Evolutionary conservation across 805 yeast genomes (phyloP).

Genomic region (Spencermartinsiella europaea): DNA sequence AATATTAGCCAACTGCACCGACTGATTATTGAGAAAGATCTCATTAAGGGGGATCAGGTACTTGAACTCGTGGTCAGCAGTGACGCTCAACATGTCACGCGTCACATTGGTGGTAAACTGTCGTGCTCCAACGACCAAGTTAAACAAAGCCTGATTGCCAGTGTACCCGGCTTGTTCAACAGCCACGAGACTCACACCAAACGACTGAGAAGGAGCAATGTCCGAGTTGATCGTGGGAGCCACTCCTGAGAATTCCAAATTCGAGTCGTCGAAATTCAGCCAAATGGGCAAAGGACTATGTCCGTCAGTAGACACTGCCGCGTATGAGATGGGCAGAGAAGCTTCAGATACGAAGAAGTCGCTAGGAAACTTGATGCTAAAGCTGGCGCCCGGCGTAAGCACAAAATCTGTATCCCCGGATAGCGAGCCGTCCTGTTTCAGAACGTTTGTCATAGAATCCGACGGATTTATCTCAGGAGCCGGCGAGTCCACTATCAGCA

Average conservation of each 20-base stretch:
- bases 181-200: conserved; percentile 68
- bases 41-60: conserved; percentile 57
- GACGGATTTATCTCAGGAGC: conserved; percentile 47
- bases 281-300: conserved; percentile 89
- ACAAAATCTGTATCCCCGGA: conserved; percentile 74
- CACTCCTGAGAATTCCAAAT: conserved; percentile 71
- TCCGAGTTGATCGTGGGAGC: conserved; percentile 83
- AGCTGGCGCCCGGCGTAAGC: conserved; percentile 61
- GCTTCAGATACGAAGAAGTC: conserved; percentile 47
- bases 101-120: conserved; percentile 63
- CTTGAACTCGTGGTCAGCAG: conserved; percentile 51
- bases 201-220: conserved; percentile 80
- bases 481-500: conserved; percentile 54
- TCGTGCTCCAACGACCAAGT: conserved; percentile 83
- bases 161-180: conserved; percentile 72
- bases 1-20: conserved; percentile 47
- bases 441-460: conserved; percentile 45
- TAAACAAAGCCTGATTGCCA: conserved; percentile 64
- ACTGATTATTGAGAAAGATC: conserved; percentile 58
- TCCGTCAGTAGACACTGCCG: conserved; percentile 32
- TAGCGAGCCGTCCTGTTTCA: conserved; percentile 63
- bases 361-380: conserved; percentile 58
- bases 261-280: conserved; percentile 62
- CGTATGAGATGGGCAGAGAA: conserved; percentile 6
- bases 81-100: conserved; percentile 60